Conservation (phyloP, 2,329 filamentous ascomycete genomes). For the Trichoderma atrobrunneum region DNA sequence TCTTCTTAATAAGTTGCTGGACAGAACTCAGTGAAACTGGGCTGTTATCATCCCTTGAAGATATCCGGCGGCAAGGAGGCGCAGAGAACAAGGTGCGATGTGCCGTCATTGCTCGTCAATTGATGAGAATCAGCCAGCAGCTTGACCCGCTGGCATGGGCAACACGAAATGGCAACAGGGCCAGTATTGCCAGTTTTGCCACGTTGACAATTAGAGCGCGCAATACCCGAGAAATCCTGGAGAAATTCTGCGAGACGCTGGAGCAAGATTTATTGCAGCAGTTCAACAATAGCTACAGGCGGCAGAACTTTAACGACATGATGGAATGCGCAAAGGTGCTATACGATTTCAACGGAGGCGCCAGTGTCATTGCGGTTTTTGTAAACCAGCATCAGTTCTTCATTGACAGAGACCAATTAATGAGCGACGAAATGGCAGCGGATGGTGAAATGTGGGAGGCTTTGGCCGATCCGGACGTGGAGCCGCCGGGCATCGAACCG, state of each 20-base stretch:
- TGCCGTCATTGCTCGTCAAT: slow-evolving; percentile 87
- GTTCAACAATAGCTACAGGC: slow-evolving; percentile 94
- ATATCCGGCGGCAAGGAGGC: slow-evolving; percentile 78
- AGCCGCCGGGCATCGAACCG: slow-evolving; percentile 86
- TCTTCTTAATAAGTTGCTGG: slow-evolving; percentile 96
- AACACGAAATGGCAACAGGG: slow-evolving; percentile 56
- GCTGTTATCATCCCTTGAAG: slow-evolving; percentile 81
- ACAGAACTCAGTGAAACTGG: slow-evolving; percentile 89
- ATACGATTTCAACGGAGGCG: slow-evolving; percentile 92
- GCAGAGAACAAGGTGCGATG: slow-evolving; percentile 92
- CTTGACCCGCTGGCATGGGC: slow-evolving; percentile 76
- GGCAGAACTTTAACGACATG: slow-evolving; percentile 97
- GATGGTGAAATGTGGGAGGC: slow-evolving; percentile 83
- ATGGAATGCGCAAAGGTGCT: slow-evolving; percentile 92
- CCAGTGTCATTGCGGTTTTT: slow-evolving; percentile 92
- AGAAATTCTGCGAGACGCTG: slow-evolving; percentile 93
- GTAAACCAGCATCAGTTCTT: slow-evolving; percentile 99
- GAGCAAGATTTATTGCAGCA: slow-evolving; percentile 95
- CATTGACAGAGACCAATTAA: slow-evolving; percentile 89
- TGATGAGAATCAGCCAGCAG: slow-evolving; percentile 90
- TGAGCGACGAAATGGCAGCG: slow-evolving; percentile 77
- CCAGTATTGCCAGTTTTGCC: slow-evolving; percentile 49
- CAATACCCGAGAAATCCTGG: slow-evolving; percentile 83
- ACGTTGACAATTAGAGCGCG: slow-evolving; percentile 51
- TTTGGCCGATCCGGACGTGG: slow-evolving; percentile 88